Evolutionary conservation across 441 rosid genomes (phyloP), one percentile per base, ranked within the genome.

Genomic region (Isatis lusitanica): DNA sequence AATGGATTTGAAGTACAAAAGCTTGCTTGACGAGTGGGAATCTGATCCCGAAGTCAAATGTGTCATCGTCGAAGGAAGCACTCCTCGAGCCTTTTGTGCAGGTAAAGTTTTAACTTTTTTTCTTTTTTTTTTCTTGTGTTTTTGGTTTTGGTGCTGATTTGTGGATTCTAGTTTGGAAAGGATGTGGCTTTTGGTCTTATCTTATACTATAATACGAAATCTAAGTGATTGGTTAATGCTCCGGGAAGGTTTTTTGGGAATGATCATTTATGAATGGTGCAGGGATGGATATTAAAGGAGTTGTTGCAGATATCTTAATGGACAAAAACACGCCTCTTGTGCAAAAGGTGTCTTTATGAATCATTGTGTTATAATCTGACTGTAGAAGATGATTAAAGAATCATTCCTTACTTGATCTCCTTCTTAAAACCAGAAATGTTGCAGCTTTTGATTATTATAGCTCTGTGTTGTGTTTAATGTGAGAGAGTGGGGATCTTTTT

Each of bases 251-350:
- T 46, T 74, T 78, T 77, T 74, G 57, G 80, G 72, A 70, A 81
- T 85, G 75, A 87, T 46, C 51, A 56, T 73, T 67, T 62, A 78
- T 80, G 86, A 67, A 53, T 73, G 72, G 81, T 87, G 92, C 94
- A 94, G 99, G 97, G 67, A 92, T 94, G 98, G 98, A 92, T 85
- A 89, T 95, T 71, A 91, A 94, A 86, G 96, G 98, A 74, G 92
- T 95, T 79, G 97, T 80, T 80, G 91, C 93, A 40, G 96, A 92
- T 79, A 91, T 95, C 78, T 90, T 57, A 76, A 81, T 78, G 88
- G 93, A 91, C 84, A 88, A 84, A 73, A 83, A 73, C 77, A 92
- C 94, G 10, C 87, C 92, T 80, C 91, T 90, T 73, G 95, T 91
- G 83, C 87, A 74, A 55, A 91, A 91, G 99, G 97, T 95, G 84